phyloP scores from a whole-genome alignment of 768 basidiomycete genomes.

The Saitozyma podzolica region DNA sequence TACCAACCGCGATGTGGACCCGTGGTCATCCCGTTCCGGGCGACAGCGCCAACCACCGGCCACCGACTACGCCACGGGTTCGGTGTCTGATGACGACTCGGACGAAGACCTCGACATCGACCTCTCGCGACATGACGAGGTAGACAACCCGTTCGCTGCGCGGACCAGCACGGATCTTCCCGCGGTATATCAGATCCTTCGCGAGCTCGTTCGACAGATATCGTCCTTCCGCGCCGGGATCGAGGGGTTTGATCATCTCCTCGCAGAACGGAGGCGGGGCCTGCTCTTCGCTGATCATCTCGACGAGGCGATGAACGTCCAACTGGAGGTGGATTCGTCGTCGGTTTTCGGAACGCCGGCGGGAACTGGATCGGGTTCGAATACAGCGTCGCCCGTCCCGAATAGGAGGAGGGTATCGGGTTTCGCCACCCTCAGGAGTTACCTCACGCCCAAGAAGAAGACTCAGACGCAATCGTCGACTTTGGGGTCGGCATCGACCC shows the following conservation, averaged over 20 bases:
- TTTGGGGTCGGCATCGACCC: no score
- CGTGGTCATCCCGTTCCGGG: not conserved
- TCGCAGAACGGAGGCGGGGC: conserved; percentile 82
- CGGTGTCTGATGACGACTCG: conserved; percentile 1
- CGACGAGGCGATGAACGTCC: conserved; percentile 78
- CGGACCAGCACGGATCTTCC: conserved; percentile 58
- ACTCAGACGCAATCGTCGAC: conserved; percentile 41
- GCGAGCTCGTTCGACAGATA: conserved; percentile 75
- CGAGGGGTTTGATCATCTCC: conserved; percentile 76
- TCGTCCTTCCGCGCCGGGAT: conserved; percentile 75
- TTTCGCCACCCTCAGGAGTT: conserved; percentile 36
- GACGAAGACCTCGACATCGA: conserved; percentile 12
- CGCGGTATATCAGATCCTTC: conserved; percentile 75
- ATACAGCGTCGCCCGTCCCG: not conserved
- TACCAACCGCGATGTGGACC: not conserved
- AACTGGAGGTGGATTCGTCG: conserved; percentile 62
- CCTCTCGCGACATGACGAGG: not conserved
- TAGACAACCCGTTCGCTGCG: conserved; percentile 80
- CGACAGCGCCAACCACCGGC: no score
- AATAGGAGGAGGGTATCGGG: conserved; percentile 15
- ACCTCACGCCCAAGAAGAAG: conserved; percentile 76
- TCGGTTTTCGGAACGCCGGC: not conserved
- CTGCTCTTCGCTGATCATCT: conserved; percentile 88
- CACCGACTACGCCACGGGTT: no score
- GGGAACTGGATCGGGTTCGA: not conserved